phyloP scores from a whole-genome alignment of 768 basidiomycete genomes.

The Tylopilus sp. region DNA sequence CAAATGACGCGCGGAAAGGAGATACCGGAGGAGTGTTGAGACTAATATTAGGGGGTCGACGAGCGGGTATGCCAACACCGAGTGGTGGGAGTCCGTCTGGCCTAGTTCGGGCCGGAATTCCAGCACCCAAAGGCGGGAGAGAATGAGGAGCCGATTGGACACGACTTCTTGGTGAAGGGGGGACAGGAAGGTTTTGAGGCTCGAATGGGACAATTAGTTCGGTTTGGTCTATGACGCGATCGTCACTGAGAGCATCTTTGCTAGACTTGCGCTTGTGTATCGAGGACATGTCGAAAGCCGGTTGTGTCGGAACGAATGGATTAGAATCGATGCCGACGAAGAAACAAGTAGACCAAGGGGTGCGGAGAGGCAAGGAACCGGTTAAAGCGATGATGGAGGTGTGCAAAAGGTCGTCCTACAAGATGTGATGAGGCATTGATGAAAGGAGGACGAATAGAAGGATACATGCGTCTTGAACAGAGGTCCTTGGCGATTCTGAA shows the following conservation, averaged over 20 bases:
- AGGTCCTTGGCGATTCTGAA: not conserved
- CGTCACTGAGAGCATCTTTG: conserved; percentile 36
- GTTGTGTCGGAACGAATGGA: not conserved
- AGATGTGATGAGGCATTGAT: conserved; percentile 2
- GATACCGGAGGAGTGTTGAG: conserved; percentile 29
- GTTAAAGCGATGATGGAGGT: not conserved
- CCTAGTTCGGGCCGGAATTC: conserved; percentile 20
- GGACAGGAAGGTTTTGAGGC: conserved; percentile 5
- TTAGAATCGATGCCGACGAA: not conserved
- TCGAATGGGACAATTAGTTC: not conserved
- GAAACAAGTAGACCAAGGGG: not conserved
- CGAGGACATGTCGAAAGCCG: conserved; percentile 6
- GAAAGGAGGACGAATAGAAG: not conserved
- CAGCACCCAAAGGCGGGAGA: conserved; percentile 17
- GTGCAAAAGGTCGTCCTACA: not conserved
- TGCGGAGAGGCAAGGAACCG: not conserved
- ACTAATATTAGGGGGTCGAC: conserved; percentile 22
- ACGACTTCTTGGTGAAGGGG: conserved; percentile 24
- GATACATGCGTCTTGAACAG: conserved; percentile 2
- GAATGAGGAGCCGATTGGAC: conserved; percentile 25
- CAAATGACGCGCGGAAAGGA: conserved; percentile 30
- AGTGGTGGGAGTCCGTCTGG: conserved; percentile 22
- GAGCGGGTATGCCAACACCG: conserved; percentile 25
- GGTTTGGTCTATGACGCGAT: conserved; percentile 9
- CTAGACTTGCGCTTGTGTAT: conserved; percentile 47